A percentile compares a stretch with the other conserved stretches of the same genome.
Evolutionary conservation across 1,284 basidiomycete genomes (phyloP).

Genomic region (Pholiota adiposa): DNA sequence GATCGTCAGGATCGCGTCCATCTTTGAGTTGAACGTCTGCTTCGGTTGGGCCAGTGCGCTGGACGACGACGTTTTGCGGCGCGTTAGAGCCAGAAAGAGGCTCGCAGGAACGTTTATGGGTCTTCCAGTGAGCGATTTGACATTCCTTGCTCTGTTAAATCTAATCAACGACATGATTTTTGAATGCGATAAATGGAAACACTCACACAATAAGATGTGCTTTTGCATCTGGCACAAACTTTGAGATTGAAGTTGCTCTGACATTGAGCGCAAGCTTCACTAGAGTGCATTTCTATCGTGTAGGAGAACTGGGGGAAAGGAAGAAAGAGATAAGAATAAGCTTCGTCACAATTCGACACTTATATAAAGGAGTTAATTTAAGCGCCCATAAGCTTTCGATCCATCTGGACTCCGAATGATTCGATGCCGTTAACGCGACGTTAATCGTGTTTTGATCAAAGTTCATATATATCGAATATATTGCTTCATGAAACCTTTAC

Average conservation of each 20-base stretch:
- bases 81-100: not conserved
- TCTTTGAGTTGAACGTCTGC: not conserved
- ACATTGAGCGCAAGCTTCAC: conserved; percentile 6
- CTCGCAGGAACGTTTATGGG: conserved; percentile 11
- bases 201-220: conserved; percentile 15
- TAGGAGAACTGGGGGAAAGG: not conserved
- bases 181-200: not conserved
- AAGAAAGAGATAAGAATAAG: not conserved
- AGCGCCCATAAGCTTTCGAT: no score
- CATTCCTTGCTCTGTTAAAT: conserved; percentile 19
- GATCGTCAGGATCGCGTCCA: not conserved
- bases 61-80: not conserved
- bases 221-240: conserved; percentile 13
- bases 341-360: not conserved
- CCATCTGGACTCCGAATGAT: no score
- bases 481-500: no score
- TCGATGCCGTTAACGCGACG: no score
- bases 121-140: conserved; percentile 16
- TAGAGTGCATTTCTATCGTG: not conserved
- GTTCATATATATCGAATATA: no score
- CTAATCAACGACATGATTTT: not conserved
- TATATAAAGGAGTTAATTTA: no score
- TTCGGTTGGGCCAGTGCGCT: not conserved
- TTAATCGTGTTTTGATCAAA: no score
- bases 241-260: not conserved